phyloP scores from a whole-genome alignment of 2,329 filamentous ascomycete species.

The Alternaria tenuissima region DNA sequence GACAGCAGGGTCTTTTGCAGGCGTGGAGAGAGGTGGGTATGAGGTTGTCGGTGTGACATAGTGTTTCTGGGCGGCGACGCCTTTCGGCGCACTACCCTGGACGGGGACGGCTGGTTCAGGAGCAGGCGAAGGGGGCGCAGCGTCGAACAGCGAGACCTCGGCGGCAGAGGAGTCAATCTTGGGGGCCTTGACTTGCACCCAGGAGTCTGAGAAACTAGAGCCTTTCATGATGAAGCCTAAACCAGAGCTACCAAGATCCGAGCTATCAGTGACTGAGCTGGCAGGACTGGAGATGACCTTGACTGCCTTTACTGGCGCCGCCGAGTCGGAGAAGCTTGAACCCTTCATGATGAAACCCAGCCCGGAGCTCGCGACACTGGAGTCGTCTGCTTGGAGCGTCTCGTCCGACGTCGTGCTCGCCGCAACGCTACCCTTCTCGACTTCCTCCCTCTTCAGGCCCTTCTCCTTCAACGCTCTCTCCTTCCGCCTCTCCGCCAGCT shows the following conservation, averaged over 20 bases:
- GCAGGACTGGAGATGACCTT: constrained; percentile 3
- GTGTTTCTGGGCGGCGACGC: constrained; percentile 35
- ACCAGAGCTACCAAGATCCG: constrained; percentile 18
- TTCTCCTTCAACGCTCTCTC: constrained; percentile 61
- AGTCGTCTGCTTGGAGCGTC: constrained; percentile 20
- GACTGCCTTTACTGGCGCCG: not conserved
- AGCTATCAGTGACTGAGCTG: constrained; percentile 9
- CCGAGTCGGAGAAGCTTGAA: constrained; percentile 27
- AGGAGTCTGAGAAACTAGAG: constrained; percentile 28
- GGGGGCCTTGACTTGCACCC: constrained; percentile 15
- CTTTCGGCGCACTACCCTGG: constrained; percentile 17
- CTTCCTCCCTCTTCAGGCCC: constrained; percentile 42
- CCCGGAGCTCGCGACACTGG: constrained; percentile 21
- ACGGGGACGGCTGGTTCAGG: constrained; percentile 16
- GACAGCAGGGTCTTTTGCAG: constrained; percentile 20
- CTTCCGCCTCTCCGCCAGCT: constrained; percentile 60
- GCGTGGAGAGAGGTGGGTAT: constrained; percentile 47
- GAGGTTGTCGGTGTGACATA: constrained; percentile 58
- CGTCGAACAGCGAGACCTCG: constrained; percentile 39
- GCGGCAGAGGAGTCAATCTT: constrained; percentile 14
- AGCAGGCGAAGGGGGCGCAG: constrained; percentile 16
- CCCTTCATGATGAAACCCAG: constrained; percentile 40
- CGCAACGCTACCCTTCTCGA: constrained; percentile 15
- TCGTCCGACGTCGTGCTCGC: constrained; percentile 24
- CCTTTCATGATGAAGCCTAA: constrained; percentile 40